Evolutionary conservation across 495 filamentous ascomycete species (phyloP).

Genomic region (Podospora pseudopauciseta): DNA sequence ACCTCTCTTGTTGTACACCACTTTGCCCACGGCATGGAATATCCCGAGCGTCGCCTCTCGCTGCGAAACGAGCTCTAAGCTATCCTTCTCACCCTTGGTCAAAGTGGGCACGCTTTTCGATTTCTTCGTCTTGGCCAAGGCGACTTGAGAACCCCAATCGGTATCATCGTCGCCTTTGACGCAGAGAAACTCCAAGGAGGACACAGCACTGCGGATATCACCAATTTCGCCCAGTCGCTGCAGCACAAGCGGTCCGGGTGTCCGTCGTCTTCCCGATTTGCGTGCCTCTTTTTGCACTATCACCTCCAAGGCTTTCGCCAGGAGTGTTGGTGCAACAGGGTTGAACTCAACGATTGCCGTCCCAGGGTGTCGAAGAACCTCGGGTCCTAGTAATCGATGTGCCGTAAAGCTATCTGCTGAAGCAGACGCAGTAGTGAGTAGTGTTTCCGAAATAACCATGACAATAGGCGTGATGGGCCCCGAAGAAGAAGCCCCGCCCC

Average conservation of each 20-base stretch:
- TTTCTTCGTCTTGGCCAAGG: conserved; percentile 59
- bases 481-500: conserved; percentile 17
- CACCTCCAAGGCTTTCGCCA: conserved; percentile 75
- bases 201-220: conserved; percentile 87
- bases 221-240: conserved; percentile 75
- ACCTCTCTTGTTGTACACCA: conserved; percentile 88
- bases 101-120: conserved; percentile 52
- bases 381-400: conserved; percentile 79
- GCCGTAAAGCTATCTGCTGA: conserved; percentile 84
- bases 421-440: conserved; percentile 69
- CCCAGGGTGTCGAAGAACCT: conserved; percentile 73
- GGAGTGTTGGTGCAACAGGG: conserved; percentile 78
- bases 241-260: conserved; percentile 67
- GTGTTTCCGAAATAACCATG: conserved; percentile 85
- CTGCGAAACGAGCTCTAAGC: conserved; percentile 70
- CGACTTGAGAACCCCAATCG: conserved; percentile 64
- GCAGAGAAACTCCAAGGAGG: conserved; percentile 85
- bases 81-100: conserved; percentile 69
- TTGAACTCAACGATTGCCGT: conserved; percentile 85
- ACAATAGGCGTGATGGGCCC: conserved; percentile 67
- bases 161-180: conserved; percentile 63
- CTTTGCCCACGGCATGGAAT: conserved; percentile 94
- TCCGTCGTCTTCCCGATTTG: conserved; percentile 60
- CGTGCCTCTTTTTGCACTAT: conserved; percentile 77
- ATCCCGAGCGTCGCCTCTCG: conserved; percentile 84